Base-by-base conservation (phyloP, 192 early-diverging fungal genomes). In the Martensiomyces pterosporus region DNA sequence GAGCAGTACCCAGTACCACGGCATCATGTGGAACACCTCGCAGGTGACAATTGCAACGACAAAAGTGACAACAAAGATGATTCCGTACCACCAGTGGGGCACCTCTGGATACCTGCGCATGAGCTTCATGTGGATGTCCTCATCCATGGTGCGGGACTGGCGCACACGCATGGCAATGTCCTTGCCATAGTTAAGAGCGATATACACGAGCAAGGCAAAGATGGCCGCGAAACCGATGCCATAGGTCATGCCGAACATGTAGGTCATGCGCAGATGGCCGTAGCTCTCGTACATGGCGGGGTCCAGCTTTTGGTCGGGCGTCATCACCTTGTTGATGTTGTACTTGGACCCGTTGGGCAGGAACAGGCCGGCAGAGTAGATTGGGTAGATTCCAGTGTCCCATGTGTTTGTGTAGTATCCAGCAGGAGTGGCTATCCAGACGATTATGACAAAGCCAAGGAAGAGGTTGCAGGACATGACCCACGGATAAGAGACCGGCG, bases 31-130 rank as follows among this genome's bases (percentile, higher is more conserved):
- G 43, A 24, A 45, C 6, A 45, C 43, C 24, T 45, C 43, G 43
- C 43, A 45, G 43, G 27, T 24, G 15, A 25, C 43, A 24, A 45
- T 29, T 5, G 14, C 5, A 7, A 45, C 15, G n/a, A 15, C 6
- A 22, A 45, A 19, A 7, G 19, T 45, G 43, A 7, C 43, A 22
- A 45, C 21, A 29, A 24, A 45, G 14, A 19, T 13, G 23, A 9
- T 9, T n/a, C 24, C 22, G 44, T 87, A 89, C 84, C 82, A 84
- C 74, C 77, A 83, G 27, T 63, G 53, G 23, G 86, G 86, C 38
- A 84, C 80, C 42, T 82, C 79, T 8, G 71, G 60, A 39, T 89
- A 87, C 10, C 40, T 19, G 15, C 77, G 62, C 83, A 87, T 87
- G 24, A 32, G 29, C 29, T 32, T 32, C 29, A 32, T 32, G 29